Evolutionary conservation across 2,329 filamentous ascomycete species (phyloP).

Genomic region (Amauroascus niger): DNA sequence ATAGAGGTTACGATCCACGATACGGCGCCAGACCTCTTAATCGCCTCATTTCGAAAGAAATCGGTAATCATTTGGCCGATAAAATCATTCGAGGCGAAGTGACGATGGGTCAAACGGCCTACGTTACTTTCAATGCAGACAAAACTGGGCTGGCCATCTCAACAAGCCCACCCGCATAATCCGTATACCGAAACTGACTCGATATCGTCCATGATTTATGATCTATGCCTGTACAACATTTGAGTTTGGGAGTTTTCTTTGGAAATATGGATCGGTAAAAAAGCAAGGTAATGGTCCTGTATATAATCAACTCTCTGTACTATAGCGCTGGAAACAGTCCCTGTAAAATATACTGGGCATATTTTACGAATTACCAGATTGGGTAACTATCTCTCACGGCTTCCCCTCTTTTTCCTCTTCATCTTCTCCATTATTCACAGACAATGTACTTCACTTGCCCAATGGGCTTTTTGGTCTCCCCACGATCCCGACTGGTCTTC

Average conservation of each 20-base stretch:
- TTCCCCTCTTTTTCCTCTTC: background rate
- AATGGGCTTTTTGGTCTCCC: background rate
- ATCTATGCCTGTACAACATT: background rate
- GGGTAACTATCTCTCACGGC: background rate
- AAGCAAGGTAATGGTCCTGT: conserved; percentile 4
- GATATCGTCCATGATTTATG: background rate
- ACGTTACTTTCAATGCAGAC: conserved; percentile 57
- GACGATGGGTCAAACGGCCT: conserved; percentile 62
- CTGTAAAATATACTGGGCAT: background rate
- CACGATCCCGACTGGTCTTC: background rate
- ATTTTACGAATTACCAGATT: conserved; percentile 3
- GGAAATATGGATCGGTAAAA: conserved; percentile 1
- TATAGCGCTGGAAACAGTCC: conserved; percentile 3
- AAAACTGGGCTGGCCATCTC: conserved; percentile 49
- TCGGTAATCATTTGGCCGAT: conserved; percentile 80
- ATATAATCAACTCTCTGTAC: conserved; percentile 4
- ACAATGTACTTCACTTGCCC: background rate
- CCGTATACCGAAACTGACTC: background rate
- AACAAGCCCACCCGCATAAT: conserved; percentile 10
- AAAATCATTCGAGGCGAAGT: conserved; percentile 82
- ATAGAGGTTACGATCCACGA: conserved; percentile 79
- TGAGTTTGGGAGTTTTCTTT: background rate
- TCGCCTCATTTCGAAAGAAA: conserved; percentile 77
- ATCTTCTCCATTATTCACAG: background rate
- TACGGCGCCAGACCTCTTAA: conserved; percentile 89